phyloP scores from a whole-genome alignment of 352 stramenopile species.

The Heterotrichella gracilis region DNA sequence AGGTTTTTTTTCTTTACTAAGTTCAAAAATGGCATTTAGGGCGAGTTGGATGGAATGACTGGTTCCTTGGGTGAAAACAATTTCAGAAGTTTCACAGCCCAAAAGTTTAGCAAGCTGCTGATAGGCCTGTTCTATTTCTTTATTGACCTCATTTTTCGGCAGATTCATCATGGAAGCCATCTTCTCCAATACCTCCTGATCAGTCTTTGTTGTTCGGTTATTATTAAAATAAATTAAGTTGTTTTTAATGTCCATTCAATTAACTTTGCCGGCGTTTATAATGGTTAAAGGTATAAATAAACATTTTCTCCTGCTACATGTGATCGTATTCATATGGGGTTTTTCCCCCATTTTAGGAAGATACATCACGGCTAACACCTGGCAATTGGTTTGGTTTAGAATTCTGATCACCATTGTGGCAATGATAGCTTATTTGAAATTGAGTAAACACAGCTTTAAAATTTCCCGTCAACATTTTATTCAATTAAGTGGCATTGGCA shows the following conservation, averaged over 20 bases:
- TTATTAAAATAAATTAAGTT: conserved; percentile 11
- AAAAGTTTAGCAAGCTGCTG: background rate
- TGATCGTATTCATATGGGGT: background rate
- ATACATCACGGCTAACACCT: background rate
- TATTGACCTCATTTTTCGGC: background rate
- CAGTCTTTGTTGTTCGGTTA: background rate
- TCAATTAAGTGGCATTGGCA: background rate
- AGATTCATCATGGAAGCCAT: background rate
- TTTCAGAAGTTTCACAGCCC: background rate
- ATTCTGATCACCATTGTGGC: background rate
- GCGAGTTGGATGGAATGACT: background rate
- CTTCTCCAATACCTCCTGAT: background rate
- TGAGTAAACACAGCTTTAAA: background rate
- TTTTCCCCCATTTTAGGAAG: background rate
- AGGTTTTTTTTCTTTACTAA: background rate
- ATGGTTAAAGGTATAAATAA: conserved; percentile 1
- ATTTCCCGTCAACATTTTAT: background rate
- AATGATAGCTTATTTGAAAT: background rate
- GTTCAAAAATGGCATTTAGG: background rate
- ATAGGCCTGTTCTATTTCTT: background rate
- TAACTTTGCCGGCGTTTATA: background rate
- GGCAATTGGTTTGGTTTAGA: background rate
- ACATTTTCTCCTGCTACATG: background rate
- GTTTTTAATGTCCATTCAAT: background rate
- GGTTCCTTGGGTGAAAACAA: background rate